Evolutionary conservation across 768 basidiomycete genomes (phyloP).

Genomic region (Boletus huronensis): DNA sequence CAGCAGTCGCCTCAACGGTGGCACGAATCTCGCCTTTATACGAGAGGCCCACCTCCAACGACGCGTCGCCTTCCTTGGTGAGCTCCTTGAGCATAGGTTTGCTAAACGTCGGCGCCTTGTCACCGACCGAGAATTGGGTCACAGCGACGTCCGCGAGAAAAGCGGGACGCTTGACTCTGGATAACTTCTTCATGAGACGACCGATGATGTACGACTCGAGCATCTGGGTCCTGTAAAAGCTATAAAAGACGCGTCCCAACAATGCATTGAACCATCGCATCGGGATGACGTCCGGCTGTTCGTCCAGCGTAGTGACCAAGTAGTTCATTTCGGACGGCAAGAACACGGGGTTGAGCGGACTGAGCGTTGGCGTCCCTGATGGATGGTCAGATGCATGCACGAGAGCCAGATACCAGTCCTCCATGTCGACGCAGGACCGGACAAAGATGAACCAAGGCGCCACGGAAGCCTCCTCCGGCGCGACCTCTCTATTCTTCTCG

Average conservation of each 20-base stretch:
- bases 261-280: constrained; percentile 98
- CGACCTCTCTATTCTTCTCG: constrained; percentile 36
- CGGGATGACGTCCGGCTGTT: constrained; percentile 92
- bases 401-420: constrained; percentile 92
- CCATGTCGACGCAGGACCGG: constrained; percentile 86
- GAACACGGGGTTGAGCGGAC: constrained; percentile 64
- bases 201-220: constrained; percentile 84
- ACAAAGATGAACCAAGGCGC: constrained; percentile 95
- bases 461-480: constrained; percentile 48
- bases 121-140: constrained; percentile 86
- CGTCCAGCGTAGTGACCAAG: constrained; percentile 82
- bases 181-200: constrained; percentile 89
- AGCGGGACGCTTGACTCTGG: constrained; percentile 84
- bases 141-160: constrained; percentile 86
- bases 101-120: constrained; percentile 79
- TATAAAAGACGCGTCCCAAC: constrained; percentile 89
- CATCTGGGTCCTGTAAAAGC: constrained; percentile 78
- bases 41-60: constrained; percentile 78
- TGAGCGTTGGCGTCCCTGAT: constrained; percentile 56
- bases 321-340: constrained; percentile 73
- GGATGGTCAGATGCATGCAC: constrained; percentile 69
- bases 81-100: constrained; percentile 99
- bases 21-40: constrained; percentile 89
- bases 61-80: constrained; percentile 89
- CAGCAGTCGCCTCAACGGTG: constrained; percentile 85